A percentile compares a stretch with the other conserved stretches of the same genome.
Conservation (phyloP, 2,329 filamentous ascomycete species). For the Ceratocystis lukuohia region DNA sequence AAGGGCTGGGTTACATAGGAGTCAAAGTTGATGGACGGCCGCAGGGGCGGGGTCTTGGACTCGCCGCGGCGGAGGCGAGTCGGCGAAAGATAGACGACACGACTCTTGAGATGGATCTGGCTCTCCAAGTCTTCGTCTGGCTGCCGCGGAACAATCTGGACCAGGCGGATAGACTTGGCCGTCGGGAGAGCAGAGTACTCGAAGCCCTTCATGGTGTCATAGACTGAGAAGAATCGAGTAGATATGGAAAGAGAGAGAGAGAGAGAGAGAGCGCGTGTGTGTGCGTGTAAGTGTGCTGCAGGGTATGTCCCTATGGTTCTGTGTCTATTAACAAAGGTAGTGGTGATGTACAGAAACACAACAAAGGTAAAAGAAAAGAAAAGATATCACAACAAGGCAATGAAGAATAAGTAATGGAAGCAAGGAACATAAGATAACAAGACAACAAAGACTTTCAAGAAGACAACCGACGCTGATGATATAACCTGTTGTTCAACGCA, state of each 20-base stretch:
- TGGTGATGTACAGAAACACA: not conserved
- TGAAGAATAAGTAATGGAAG: not conserved
- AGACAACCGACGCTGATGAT: not conserved
- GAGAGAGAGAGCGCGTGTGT: not conserved
- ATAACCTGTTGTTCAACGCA: not conserved
- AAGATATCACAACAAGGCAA: not conserved
- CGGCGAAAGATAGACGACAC: conserved; percentile 17
- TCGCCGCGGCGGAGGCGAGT: conserved; percentile 17
- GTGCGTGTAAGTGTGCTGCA: not conserved
- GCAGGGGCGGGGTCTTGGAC: conserved; percentile 11
- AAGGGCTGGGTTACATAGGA: conserved; percentile 14
- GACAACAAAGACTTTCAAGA: not conserved
- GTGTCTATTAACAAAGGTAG: not conserved
- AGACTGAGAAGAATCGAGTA: too few species aligned
- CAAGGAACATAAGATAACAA: not conserved
- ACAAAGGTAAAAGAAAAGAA: not conserved
- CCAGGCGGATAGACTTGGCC: conserved; percentile 18
- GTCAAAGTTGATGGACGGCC: conserved; percentile 17
- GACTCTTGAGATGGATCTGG: conserved; percentile 13
- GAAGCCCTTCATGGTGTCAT: conserved; percentile 11
- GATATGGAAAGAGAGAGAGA: not conserved
- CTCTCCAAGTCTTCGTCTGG: conserved; percentile 11
- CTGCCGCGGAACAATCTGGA: conserved; percentile 17
- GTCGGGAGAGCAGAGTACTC: conserved; percentile 13
- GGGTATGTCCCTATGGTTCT: not conserved